phyloP scores from a whole-genome alignment of 2,329 filamentous ascomycete species.

The Botrytis pseudocinerea region DNA sequence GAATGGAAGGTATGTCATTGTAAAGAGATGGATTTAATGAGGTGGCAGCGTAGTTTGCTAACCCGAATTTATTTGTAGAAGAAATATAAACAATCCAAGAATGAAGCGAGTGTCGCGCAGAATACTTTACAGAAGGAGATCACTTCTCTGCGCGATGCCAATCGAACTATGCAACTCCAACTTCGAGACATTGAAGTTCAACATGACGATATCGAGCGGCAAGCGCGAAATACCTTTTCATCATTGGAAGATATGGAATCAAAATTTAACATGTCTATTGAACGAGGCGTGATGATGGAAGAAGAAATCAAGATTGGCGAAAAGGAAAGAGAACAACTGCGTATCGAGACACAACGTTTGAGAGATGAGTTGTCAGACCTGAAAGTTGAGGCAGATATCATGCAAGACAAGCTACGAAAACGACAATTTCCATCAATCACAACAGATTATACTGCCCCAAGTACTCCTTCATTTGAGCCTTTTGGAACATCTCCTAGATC shows the following conservation, averaged over 20 bases:
- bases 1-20: constrained; percentile 87
- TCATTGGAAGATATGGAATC: constrained; percentile 96
- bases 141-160: constrained; percentile 81
- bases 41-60: constrained; percentile 27
- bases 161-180: constrained; percentile 76
- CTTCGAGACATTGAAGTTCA: constrained; percentile 94
- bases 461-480: constrained; percentile 57
- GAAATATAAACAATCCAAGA: constrained; percentile 94
- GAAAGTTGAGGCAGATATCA: constrained; percentile 91
- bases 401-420: constrained; percentile 89
- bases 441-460: constrained; percentile 62
- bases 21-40: constrained; percentile 19
- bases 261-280: constrained; percentile 94
- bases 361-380: constrained; percentile 90
- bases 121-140: constrained; percentile 92
- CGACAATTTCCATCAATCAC: constrained; percentile 61
- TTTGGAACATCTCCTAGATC: constrained; percentile 78
- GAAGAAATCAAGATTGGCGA: constrained; percentile 91
- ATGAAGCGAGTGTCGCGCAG: constrained; percentile 81
- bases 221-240: constrained; percentile 92
- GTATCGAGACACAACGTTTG: constrained; percentile 87
- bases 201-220: constrained; percentile 97
- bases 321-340: constrained; percentile 82
- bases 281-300: constrained; percentile 88
- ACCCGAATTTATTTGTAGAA: constrained; percentile 53